Evolutionary conservation across 192 early-diverging fungal genomes (phyloP).

Genomic region (Cetraspora pellucida): DNA sequence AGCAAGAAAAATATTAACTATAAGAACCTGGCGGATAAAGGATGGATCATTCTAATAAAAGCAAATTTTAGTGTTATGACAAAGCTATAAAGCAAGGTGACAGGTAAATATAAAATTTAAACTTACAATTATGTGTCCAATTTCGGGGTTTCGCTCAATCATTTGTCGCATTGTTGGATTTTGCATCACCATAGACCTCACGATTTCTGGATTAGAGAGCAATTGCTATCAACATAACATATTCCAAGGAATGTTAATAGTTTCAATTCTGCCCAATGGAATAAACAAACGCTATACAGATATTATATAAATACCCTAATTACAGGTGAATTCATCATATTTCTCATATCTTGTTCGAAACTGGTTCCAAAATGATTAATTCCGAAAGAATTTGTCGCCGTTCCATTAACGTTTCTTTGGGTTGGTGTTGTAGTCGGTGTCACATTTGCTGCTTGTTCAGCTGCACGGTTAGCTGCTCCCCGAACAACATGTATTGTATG

Average conservation of each 20-base stretch:
- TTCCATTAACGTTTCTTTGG: slow-evolving; percentile 30
- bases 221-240: slow-evolving; percentile 36
- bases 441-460: slow-evolving; percentile 44
- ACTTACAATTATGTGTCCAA: slow-evolving; percentile 56
- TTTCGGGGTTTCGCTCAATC: slow-evolving; percentile 64
- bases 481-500: slow-evolving; percentile 92
- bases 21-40: slow-evolving; percentile 58
- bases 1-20: background rate
- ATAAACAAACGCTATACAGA: background rate
- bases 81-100: background rate
- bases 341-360: slow-evolving; percentile 35
- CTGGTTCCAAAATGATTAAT: slow-evolving; percentile 18
- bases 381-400: slow-evolving; percentile 29
- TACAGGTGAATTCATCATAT: slow-evolving; percentile 45
- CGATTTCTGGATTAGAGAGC: slow-evolving; percentile 54
- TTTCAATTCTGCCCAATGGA: background rate
- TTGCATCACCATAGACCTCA: slow-evolving; percentile 63
- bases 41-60: slow-evolving; percentile 52
- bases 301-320: slow-evolving; percentile 40
- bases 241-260: slow-evolving; percentile 14
- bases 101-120: background rate
- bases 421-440: slow-evolving; percentile 48
- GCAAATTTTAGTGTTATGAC: background rate
- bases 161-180: slow-evolving; percentile 61
- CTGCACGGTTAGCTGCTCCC: slow-evolving; percentile 51